Evolutionary conservation across 495 filamentous ascomycete genomes (phyloP).

Genomic region (Tuber magnatum): DNA sequence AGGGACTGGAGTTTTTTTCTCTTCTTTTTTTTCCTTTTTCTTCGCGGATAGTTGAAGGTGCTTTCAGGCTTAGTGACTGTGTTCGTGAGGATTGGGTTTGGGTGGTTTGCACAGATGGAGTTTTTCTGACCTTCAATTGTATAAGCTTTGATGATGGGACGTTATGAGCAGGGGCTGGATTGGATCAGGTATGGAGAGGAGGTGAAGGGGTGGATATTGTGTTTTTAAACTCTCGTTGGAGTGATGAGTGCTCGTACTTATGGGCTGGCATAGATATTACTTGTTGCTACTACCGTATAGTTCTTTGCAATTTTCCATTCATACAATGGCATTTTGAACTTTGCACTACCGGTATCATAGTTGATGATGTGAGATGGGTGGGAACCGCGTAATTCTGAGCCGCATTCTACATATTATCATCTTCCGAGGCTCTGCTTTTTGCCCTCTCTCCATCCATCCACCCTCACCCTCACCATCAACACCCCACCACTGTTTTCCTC

Average conservation of each 20-base stretch:
- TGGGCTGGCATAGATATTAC: conserved; percentile 1
- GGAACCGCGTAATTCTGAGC: background rate
- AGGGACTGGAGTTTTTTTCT: conserved; percentile 3
- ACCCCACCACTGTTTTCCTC: background rate
- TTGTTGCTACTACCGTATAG: background rate
- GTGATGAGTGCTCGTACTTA: background rate
- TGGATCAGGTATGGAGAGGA: background rate
- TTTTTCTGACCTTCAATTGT: conserved; percentile 4
- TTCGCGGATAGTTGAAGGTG: background rate
- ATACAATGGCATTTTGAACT: background rate
- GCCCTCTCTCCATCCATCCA: background rate
- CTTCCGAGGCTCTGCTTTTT: background rate
- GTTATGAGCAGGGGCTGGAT: background rate
- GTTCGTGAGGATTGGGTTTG: background rate
- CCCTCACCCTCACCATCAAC: background rate
- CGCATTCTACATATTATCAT: background rate
- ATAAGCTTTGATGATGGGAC: background rate
- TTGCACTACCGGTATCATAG: no score
- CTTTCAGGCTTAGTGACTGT: background rate
- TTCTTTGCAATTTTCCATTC: background rate
- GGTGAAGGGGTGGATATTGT: background rate
- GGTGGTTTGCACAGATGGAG: conserved; percentile 1
- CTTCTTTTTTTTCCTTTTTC: background rate
- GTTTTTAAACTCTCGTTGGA: conserved; percentile 1
- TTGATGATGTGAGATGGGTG: background rate